Evolutionary conservation across 495 filamentous ascomycete species (phyloP), one percentile per base, ranked within the genome.

Genomic region (Thermothielavioides terrestris): DNA sequence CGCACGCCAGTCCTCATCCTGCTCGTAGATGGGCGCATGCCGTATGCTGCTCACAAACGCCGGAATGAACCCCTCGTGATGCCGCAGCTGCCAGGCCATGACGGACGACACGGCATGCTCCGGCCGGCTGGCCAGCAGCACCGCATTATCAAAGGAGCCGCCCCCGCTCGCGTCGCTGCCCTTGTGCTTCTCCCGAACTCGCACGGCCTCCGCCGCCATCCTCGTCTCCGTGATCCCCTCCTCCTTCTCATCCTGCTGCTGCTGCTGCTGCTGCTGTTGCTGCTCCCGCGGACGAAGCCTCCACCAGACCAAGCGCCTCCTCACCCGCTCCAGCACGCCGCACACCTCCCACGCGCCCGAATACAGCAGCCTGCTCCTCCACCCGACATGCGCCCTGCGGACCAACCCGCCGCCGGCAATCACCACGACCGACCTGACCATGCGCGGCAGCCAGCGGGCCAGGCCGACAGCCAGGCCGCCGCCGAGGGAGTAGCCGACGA

Each of bases 401-500:
- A 76, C 67, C 15, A 76, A 50, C 15, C 89, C 89, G 0, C 80
- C 71, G 0, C 88, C 84, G 0, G 87, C 86, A 22, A 95, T 69
- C 12, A 94, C 75, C 4, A 89, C 71, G n/a, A 94, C 61, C 8
- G 77, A 77, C n/a, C 74, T 72, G 14, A 94, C 62, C 45, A 88
- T 75, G 9, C 77, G 58, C 0, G 85, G 79, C 57, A 89, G 87
- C 54, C 76, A 78, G 5, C 77, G 74, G 0, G 86, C 80, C 58
- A 94, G 92, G 11, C 78, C 69, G 3, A 80, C 81, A 3, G 79
- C 77, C 27, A 95, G 77, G 12, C 82, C 85, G 32, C 89, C 89
- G 20, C 89, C 88, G 9, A 95, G 75, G 0, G 86, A 91, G 62
- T 91, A 95, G 1, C 89, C 89, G 15, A 90, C 68, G 10, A 95